phyloP scores from a whole-genome alignment of 176 grass and related monocot genomes.

The Paspalum notatum region DNA sequence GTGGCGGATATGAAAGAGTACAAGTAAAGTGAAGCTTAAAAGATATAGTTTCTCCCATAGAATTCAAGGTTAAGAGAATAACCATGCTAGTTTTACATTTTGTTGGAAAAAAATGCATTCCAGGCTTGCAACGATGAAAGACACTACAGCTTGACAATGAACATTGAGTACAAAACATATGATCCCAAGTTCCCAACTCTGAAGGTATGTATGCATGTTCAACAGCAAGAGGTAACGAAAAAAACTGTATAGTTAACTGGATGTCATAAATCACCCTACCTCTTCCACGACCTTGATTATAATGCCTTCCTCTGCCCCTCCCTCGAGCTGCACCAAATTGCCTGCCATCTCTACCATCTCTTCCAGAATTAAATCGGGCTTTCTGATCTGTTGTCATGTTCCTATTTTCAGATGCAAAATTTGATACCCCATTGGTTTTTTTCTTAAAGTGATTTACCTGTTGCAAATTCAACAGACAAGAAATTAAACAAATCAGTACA shows the following conservation, averaged over 20 bases:
- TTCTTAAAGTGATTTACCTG: slow-evolving; percentile 46
- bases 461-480: slow-evolving; percentile 36
- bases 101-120: neutral
- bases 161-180: neutral
- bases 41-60: neutral
- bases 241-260: slow-evolving; percentile 9
- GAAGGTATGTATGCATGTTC: slow-evolving; percentile 10
- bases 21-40: slow-evolving; percentile 19
- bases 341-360: slow-evolving; percentile 40
- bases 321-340: slow-evolving; percentile 49
- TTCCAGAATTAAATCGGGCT: slow-evolving; percentile 46
- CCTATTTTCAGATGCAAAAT: slow-evolving; percentile 44
- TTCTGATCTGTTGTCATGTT: slow-evolving; percentile 51
- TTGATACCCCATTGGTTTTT: slow-evolving; percentile 33
- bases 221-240: slow-evolving; percentile 36
- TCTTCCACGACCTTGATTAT: slow-evolving; percentile 55
- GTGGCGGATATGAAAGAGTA: neutral
- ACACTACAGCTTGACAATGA: neutral
- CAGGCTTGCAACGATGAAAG: neutral
- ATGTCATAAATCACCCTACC: slow-evolving; percentile 32
- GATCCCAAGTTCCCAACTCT: neutral
- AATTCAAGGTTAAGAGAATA: slow-evolving; percentile 7
- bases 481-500: slow-evolving; percentile 2
- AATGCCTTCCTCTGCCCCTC: slow-evolving; percentile 46
- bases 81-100: slow-evolving; percentile 1